A percentile compares a stretch with the other conserved stretches of the same genome.
Conservation (phyloP, 2,329 filamentous ascomycete genomes). For the Cladosporium sphaerospermum region DNA sequence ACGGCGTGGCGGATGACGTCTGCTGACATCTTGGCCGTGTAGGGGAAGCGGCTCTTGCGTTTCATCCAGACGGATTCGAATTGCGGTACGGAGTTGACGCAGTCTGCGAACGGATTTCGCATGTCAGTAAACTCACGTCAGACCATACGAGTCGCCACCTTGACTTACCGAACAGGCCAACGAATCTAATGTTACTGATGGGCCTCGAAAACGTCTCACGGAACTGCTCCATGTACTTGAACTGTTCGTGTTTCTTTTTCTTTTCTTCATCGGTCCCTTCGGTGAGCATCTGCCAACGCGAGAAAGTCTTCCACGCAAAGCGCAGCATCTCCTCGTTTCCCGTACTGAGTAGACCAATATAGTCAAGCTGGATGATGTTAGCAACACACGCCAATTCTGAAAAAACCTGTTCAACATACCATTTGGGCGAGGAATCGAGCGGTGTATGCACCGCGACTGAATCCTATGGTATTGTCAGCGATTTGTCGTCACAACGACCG, state of each 20-base stretch:
- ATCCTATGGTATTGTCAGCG: slow-evolving; percentile 15
- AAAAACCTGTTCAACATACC: no score
- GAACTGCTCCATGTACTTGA: slow-evolving; percentile 70
- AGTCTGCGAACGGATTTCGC: slow-evolving; percentile 2
- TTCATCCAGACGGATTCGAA: slow-evolving; percentile 76
- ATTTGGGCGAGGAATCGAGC: slow-evolving; percentile 54
- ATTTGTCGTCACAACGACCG: neutral
- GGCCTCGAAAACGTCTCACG: slow-evolving; percentile 74
- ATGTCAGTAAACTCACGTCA: no score
- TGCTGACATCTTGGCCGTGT: slow-evolving; percentile 51
- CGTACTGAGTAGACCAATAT: slow-evolving; percentile 69
- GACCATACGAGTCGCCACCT: neutral
- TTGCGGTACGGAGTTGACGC: slow-evolving; percentile 41
- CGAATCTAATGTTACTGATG: slow-evolving; percentile 65
- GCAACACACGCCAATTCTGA: no score
- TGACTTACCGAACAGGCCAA: slow-evolving; percentile 66
- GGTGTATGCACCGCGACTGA: slow-evolving; percentile 31
- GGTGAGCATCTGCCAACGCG: slow-evolving; percentile 62
- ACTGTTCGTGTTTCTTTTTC: slow-evolving; percentile 53
- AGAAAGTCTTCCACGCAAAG: slow-evolving; percentile 79
- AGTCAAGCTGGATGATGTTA: no score
- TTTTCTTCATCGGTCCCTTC: slow-evolving; percentile 38
- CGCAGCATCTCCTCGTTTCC: slow-evolving; percentile 81
- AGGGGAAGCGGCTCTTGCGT: slow-evolving; percentile 64
- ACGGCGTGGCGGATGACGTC: slow-evolving; percentile 62